Percentiles rank a stretch among this genome's conserved stretches.
Evolutionary conservation across 164 flowering plant genomes (phyloP).

Genomic region (Hamamelis virginiana): DNA sequence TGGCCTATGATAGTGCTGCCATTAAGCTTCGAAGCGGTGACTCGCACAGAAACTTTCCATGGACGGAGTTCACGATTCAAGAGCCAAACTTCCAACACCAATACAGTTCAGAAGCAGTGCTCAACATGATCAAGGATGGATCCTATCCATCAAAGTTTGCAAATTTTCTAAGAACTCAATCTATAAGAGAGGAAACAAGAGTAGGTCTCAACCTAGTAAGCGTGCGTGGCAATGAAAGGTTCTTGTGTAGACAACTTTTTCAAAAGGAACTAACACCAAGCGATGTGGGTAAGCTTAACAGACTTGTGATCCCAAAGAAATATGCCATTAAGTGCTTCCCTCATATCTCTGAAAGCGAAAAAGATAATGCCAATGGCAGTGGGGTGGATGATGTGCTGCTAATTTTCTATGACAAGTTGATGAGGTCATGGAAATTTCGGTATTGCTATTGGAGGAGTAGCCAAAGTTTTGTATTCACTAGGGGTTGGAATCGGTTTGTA

Average conservation of each 20-base stretch:
- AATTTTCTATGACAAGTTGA: constrained; percentile 40
- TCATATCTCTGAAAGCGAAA: constrained; percentile 16
- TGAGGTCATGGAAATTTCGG: constrained; percentile 64
- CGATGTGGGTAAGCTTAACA: constrained; percentile 84
- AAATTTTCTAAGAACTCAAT: constrained; percentile 24
- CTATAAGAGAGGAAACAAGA: constrained; percentile 1
- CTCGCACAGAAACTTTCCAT: constrained; percentile 48
- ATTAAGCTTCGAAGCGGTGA: constrained; percentile 47
- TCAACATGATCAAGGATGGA: constrained; percentile 64
- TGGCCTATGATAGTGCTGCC: constrained; percentile 69
- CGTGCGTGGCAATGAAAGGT: constrained; percentile 14
- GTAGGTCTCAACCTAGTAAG: constrained; percentile 3
- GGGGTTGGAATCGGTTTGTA: constrained; percentile 77
- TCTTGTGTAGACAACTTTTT: constrained; percentile 44
- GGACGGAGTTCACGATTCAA: constrained; percentile 27
- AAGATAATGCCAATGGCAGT: constrained; percentile 15
- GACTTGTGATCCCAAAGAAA: constrained; percentile 83
- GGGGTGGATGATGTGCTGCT: constrained; percentile 35
- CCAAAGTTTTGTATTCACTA: constrained; percentile 76
- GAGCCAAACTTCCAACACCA: constrained; percentile 46
- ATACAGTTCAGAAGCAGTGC: constrained; percentile 29
- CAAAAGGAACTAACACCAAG: constrained; percentile 90
- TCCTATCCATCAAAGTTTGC: constrained; percentile 44
- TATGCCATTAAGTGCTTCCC: constrained; percentile 63
- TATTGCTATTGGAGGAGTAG: constrained; percentile 90